Percentiles rank a stretch among this genome's conserved stretches.
Evolutionary conservation across 2,329 filamentous ascomycete species (phyloP).

Genomic region (Akanthomyces muscarius): DNA sequence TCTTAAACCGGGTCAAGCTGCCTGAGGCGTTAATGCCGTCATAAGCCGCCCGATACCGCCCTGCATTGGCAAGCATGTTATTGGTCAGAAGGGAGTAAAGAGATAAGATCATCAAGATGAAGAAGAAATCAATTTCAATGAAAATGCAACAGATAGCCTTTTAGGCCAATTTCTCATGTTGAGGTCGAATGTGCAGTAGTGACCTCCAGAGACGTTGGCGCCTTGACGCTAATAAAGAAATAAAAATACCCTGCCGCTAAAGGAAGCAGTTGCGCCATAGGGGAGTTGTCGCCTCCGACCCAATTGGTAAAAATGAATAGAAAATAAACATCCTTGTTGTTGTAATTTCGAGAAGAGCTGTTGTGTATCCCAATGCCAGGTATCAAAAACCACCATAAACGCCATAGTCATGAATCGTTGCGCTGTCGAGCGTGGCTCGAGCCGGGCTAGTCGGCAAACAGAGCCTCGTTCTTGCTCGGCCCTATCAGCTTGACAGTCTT

Average conservation of each 20-base stretch:
- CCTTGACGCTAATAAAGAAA: conserved; percentile 4
- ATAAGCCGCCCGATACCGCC: conserved; percentile 22
- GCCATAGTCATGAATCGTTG: conserved; percentile 17
- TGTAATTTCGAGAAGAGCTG: neutral
- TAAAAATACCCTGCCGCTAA: conserved; percentile 2
- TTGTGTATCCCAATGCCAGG: conserved; percentile 11
- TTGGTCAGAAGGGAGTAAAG: neutral
- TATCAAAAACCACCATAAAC: conserved; percentile 17
- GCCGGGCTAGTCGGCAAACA: conserved; percentile 9
- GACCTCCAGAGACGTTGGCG: neutral
- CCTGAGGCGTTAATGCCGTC: conserved; percentile 27
- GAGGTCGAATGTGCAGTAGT: neutral
- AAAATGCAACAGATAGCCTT: neutral
- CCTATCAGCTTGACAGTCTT: conserved; percentile 25
- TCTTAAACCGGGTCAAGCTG: conserved; percentile 20
- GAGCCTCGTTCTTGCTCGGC: conserved; percentile 23
- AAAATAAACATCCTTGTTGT: neutral
- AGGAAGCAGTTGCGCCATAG: neutral
- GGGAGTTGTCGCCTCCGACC: neutral
- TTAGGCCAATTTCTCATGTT: neutral
- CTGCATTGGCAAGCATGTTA: neutral
- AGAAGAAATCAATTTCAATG: neutral
- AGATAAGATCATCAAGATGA: neutral
- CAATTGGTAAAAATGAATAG: neutral
- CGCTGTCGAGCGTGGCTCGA: neutral